These are phyloP conservation scores for Angomonas deanei DNA, from an alignment of 208 protist genomes.

Conservation along the genomic window DNA sequence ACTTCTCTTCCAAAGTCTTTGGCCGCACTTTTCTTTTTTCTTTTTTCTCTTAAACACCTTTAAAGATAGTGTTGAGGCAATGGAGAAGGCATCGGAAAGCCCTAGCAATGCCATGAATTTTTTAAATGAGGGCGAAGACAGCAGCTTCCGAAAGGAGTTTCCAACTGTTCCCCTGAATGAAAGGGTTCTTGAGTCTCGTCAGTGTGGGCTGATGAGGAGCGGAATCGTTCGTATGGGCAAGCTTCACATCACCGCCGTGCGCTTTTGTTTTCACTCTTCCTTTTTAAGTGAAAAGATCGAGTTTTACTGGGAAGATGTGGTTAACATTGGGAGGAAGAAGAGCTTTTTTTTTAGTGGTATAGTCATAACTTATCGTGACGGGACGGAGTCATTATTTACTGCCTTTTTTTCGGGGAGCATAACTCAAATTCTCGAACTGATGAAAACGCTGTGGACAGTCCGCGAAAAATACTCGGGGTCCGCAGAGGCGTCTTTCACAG, in stretches of 20 bases:
- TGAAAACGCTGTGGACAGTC: slow-evolving; percentile 48
- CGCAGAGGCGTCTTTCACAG: background rate
- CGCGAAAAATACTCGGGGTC: slow-evolving; percentile 29
- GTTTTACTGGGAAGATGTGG: slow-evolving; percentile 38
- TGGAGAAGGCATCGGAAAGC: no score
- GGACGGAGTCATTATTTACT: slow-evolving; percentile 36
- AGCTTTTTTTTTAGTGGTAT: slow-evolving; percentile 46
- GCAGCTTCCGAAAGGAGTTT: slow-evolving; percentile 36
- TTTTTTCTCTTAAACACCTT: background rate
- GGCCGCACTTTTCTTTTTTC: background rate
- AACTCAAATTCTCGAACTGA: slow-evolving; percentile 33
- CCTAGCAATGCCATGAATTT: no score
- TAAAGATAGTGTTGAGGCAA: no score
- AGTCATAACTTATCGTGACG: slow-evolving; percentile 17
- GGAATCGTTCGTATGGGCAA: slow-evolving; percentile 46
- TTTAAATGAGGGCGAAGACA: slow-evolving; percentile 25
- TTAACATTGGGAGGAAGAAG: slow-evolving; percentile 21
- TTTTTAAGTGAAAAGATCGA: slow-evolving; percentile 38
- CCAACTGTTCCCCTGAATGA: slow-evolving; percentile 34
- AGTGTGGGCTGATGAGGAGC: slow-evolving; percentile 29
- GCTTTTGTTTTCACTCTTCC: slow-evolving; percentile 47
- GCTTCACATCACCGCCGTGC: slow-evolving; percentile 47
- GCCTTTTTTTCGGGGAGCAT: slow-evolving; percentile 34
- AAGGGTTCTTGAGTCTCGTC: slow-evolving; percentile 38
- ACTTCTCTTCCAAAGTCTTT: background rate